These are phyloP conservation scores for Colletotrichum liriopes DNA, from an alignment of 2,329 filamentous ascomycete species.

Conservation along the genomic window DNA sequence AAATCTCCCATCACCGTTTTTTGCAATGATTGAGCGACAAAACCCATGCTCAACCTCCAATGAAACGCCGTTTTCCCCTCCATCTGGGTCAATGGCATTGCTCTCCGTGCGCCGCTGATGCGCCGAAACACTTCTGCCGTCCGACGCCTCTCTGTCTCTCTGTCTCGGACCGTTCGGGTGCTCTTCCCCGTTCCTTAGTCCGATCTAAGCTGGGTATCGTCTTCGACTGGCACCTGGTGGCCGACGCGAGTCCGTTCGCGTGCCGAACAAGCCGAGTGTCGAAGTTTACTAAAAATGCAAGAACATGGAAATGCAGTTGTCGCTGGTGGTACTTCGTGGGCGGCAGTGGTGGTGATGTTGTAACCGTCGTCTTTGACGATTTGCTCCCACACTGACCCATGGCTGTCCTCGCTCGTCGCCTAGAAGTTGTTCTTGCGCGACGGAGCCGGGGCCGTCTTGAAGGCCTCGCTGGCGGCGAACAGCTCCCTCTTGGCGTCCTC, in stretches of 20 bases:
- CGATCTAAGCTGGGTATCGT: constrained; percentile 38
- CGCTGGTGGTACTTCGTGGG: constrained; percentile 1
- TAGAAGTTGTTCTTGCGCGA: constrained; percentile 30
- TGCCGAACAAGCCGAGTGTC: constrained; percentile 18
- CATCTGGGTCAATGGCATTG: constrained; percentile 23
- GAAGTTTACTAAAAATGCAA: constrained; percentile 30
- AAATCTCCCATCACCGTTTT: neutral
- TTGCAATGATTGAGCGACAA: constrained; percentile 3
- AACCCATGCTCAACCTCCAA: constrained; percentile 21
- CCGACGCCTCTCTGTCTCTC: constrained; percentile 19
- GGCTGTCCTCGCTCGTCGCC: neutral
- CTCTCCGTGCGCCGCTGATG: constrained; percentile 17
- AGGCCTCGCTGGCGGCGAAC: constrained; percentile 54
- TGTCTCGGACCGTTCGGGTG: constrained; percentile 19
- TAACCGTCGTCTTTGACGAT: neutral
- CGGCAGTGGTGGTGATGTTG: neutral
- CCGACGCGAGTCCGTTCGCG: constrained; percentile 25
- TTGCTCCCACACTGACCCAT: neutral
- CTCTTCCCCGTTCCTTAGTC: constrained; percentile 1
- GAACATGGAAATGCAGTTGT: constrained; percentile 17
- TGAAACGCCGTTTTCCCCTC: constrained; percentile 36
- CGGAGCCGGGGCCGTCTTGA: constrained; percentile 25
- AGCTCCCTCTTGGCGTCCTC: constrained; percentile 65
- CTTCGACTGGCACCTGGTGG: constrained; percentile 10
- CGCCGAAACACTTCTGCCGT: constrained; percentile 14